These are phyloP conservation scores for Alternaria brassicae DNA, from an alignment of 2,329 filamentous ascomycete species.

Conservation along the genomic window DNA sequence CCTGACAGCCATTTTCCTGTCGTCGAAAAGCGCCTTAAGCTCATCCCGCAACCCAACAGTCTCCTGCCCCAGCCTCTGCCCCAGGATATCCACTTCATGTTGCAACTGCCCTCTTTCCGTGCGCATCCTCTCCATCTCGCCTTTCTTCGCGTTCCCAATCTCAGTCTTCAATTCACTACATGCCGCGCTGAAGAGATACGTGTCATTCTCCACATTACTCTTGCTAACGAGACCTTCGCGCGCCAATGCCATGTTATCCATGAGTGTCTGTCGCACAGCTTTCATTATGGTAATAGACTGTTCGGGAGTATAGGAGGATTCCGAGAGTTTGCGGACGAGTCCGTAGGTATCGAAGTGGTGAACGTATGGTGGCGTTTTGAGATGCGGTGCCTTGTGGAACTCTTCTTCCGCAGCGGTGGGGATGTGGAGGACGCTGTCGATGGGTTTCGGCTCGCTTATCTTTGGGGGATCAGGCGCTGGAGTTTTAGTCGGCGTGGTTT, in stretches of 20 bases:
- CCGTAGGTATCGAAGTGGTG: constrained; percentile 97
- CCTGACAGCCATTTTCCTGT: constrained; percentile 88
- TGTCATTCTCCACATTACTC: constrained; percentile 92
- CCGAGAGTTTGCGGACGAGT: constrained; percentile 79
- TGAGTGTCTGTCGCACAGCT: constrained; percentile 78
- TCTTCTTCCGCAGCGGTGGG: constrained; percentile 48
- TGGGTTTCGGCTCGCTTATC: constrained; percentile 40
- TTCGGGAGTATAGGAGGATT: constrained; percentile 71
- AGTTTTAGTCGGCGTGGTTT: constrained; percentile 12
- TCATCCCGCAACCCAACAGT: constrained; percentile 82
- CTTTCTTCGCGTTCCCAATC: constrained; percentile 77
- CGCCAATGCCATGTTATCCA: constrained; percentile 80
- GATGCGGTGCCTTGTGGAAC: constrained; percentile 67
- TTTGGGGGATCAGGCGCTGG: constrained; percentile 33
- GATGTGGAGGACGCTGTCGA: constrained; percentile 53
- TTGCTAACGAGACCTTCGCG: constrained; percentile 84
- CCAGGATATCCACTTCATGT: constrained; percentile 93
- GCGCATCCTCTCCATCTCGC: constrained; percentile 80
- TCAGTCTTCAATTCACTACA: constrained; percentile 92
- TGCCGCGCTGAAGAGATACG: constrained; percentile 91
- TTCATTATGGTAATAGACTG: constrained; percentile 93
- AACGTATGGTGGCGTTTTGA: constrained; percentile 78
- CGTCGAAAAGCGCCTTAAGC: constrained; percentile 94
- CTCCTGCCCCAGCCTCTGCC: constrained; percentile 85
- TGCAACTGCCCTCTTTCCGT: constrained; percentile 85